phyloP scores from a whole-genome alignment of 208 protist species.

The Trypanosoma scelopori region DNA sequence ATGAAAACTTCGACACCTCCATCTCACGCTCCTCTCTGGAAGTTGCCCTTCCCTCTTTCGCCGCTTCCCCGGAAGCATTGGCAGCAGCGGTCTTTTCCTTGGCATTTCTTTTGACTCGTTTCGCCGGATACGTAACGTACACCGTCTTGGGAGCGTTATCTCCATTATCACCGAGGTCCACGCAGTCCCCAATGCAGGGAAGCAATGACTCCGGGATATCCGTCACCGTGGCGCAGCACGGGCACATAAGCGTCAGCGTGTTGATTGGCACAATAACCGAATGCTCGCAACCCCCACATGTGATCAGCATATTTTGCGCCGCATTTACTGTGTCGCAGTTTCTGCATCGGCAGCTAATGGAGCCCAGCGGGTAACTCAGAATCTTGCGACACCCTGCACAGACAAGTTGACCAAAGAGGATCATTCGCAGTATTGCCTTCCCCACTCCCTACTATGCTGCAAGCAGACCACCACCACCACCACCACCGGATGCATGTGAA shows the following conservation, averaged over 20 bases:
- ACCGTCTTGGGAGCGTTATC: conserved; percentile 35
- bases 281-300: conserved; percentile 44
- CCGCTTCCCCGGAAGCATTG: background rate
- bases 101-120: conserved; percentile 3
- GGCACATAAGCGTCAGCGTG: conserved; percentile 65
- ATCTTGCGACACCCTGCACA: conserved; percentile 67
- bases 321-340: conserved; percentile 69
- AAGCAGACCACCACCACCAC: background rate
- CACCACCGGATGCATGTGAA: no score
- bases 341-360: conserved; percentile 71
- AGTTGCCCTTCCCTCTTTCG: background rate
- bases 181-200: conserved; percentile 42
- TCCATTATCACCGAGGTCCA: conserved; percentile 7
- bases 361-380: conserved; percentile 69
- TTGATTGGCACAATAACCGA: conserved; percentile 72
- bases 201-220: conserved; percentile 74
- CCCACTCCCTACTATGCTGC: background rate
- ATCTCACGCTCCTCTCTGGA: background rate
- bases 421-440: conserved; percentile 10
- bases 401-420: conserved; percentile 68
- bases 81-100: conserved; percentile 11
- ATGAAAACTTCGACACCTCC: no score
- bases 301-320: conserved; percentile 50
- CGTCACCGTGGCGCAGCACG: conserved; percentile 70
- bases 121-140: conserved; percentile 61